These are phyloP conservation scores for Astrothelium macrocarpum DNA, from an alignment of 495 filamentous ascomycete genomes.

Conservation along the genomic window DNA sequence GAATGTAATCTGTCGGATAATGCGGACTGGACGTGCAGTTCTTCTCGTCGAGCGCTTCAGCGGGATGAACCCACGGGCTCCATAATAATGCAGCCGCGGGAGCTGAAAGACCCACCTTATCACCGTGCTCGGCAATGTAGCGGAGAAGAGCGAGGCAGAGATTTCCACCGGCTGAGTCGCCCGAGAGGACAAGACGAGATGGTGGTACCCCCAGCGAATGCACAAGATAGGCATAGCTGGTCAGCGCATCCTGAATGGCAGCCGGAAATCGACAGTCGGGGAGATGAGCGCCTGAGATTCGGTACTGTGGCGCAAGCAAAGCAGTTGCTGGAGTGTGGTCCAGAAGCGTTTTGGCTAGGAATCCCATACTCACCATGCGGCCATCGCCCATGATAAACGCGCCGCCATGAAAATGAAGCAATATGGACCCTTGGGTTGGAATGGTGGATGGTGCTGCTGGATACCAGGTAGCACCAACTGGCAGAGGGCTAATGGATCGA, in stretches of 20 bases:
- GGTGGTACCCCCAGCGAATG: slow-evolving; percentile 17
- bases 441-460: slow-evolving; percentile 14
- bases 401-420: slow-evolving; percentile 45
- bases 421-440: slow-evolving; percentile 18
- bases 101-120: slow-evolving; percentile 8
- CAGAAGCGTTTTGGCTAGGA: slow-evolving; percentile 26
- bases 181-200: slow-evolving; percentile 18
- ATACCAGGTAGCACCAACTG: slow-evolving; percentile 35
- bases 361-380: slow-evolving; percentile 32
- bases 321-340: slow-evolving; percentile 13
- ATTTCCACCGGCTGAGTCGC: slow-evolving; percentile 27
- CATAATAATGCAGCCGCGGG: slow-evolving; percentile 26
- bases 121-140: slow-evolving; percentile 22
- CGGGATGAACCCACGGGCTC: slow-evolving; percentile 34
- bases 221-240: slow-evolving; percentile 23
- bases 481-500: slow-evolving; percentile 24
- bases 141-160: slow-evolving; percentile 20
- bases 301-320: slow-evolving; percentile 26
- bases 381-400: slow-evolving; percentile 38
- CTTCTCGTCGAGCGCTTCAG: slow-evolving; percentile 7
- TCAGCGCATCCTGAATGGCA: slow-evolving; percentile 24
- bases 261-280: slow-evolving; percentile 21
- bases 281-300: slow-evolving; percentile 20
- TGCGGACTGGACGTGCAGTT: slow-evolving; percentile 26
- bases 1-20: slow-evolving; percentile 32